Percentiles rank a stretch among this genome's conserved stretches.
Conservation (phyloP, 495 filamentous ascomycete genomes). For the Acidiella bohemica region DNA sequence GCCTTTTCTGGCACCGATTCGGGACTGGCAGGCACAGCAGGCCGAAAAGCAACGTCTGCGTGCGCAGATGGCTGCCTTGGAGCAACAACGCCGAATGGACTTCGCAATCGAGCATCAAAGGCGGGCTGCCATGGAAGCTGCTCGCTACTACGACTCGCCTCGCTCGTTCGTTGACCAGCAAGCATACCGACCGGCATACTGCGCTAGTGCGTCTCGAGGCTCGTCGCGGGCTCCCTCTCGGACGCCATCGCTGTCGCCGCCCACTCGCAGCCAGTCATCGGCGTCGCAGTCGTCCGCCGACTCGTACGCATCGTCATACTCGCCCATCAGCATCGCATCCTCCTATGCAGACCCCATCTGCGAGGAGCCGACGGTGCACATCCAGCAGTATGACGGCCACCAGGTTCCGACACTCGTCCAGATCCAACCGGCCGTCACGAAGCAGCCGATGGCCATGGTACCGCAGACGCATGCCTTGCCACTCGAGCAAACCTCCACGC, state of each 20-base stretch:
- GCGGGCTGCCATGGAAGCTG: conserved; percentile 19
- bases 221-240: conserved; percentile 26
- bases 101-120: conserved; percentile 26
- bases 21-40: conserved; percentile 30
- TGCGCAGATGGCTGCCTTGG: conserved; percentile 31
- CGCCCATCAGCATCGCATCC: conserved; percentile 20
- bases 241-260: conserved; percentile 32
- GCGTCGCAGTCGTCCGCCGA: conserved; percentile 21
- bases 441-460: neutral
- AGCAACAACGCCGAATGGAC: conserved; percentile 33
- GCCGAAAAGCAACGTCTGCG: conserved; percentile 23
- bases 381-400: conserved; percentile 30
- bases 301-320: conserved; percentile 13
- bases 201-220: conserved; percentile 9
- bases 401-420: conserved; percentile 27
- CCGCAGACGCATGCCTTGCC: conserved; percentile 7
- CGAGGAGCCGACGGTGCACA: conserved; percentile 21
- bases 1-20: conserved; percentile 75
- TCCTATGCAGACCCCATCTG: conserved; percentile 15
- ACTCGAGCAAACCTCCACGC: conserved; percentile 16
- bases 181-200: conserved; percentile 9
- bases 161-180: conserved; percentile 16
- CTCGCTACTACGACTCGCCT: conserved; percentile 13
- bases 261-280: conserved; percentile 28
- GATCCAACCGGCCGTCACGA: conserved; percentile 18